Evolutionary conservation across 495 filamentous ascomycete species (phyloP), one percentile per base, ranked within the genome.

Genomic region (Penicillium cosmopolitanum): DNA sequence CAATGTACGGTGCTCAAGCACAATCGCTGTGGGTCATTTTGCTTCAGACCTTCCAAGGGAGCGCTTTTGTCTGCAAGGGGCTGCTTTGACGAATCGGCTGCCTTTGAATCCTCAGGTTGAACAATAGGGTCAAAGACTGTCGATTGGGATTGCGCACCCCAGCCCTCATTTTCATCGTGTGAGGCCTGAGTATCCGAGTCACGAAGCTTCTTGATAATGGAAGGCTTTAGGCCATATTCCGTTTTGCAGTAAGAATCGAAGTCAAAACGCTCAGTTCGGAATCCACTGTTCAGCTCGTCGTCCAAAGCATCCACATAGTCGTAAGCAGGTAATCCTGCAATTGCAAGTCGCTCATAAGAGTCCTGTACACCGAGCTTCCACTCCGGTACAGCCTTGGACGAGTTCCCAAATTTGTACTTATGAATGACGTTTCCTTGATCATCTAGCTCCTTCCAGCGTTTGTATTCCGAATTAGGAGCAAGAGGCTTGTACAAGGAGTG

Each of bases 321-420:
- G 44, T 64, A 66, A 9, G 66, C 66, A 0, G 43, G 35, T 16
- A 57, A 21, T 23, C 64, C 55, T 6, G 58, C 40, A 19, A 69
- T 66, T 0, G 61, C 57, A 11, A 66, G 43, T 9, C 66, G 59
- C 36, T 69, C 66, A 42, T 62, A 69, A 13, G 56, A 66, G 33
- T 64, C 66, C 31, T 52, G 5, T 6, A 50, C 66, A n/a, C 66
- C 66, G 7, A 69, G 50, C 16, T 36, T 57, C 64, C 66, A 69
- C 35, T 69, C 66, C 0, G 58, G 55, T 0, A 69, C 11, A 2
- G 58, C 31, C 2, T 51, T 57, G 10, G 50, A 23, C 0, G 19
- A 51, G 21, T 51, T 28, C 0, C 64, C 60, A 12, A 69, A 43
- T 2, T 57, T 25, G 40, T 69, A 66, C 13, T 55, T 61, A 31